Conservation (phyloP, 2,329 filamentous ascomycete species). For the Pseudodiploospora longispora region DNA sequence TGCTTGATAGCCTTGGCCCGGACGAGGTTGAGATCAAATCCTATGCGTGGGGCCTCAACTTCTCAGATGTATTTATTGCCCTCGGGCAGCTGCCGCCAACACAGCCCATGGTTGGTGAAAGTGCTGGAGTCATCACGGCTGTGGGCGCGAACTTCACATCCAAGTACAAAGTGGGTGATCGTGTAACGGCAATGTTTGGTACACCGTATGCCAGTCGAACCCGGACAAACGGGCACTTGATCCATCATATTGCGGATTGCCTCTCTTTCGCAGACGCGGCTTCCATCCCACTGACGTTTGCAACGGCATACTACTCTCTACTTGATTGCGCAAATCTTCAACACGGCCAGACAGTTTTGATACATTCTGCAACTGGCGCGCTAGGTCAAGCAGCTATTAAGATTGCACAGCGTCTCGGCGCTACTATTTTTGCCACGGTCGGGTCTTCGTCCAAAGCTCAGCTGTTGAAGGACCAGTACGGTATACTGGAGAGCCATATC, state of each 20-base stretch:
- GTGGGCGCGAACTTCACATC: constrained; percentile 19
- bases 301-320: background rate
- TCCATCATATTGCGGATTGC: background rate
- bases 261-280: background rate
- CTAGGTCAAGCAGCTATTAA: background rate
- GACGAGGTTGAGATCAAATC: constrained; percentile 10
- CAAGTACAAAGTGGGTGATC: constrained; percentile 11
- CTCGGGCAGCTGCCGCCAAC: constrained; percentile 9
- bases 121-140: constrained; percentile 19
- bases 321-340: background rate
- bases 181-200: background rate
- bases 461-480: background rate
- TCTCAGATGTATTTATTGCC: constrained; percentile 12
- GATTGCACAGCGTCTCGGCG: background rate
- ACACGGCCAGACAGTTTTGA: background rate
- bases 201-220: too few relatives aligned
- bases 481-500: constrained; percentile 2
- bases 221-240: background rate
- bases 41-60: constrained; percentile 1
- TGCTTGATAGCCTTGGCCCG: constrained; percentile 1
- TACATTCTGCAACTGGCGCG: background rate
- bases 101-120: constrained; percentile 18
- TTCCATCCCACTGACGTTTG: background rate
- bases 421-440: constrained; percentile 1
- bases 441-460: constrained; percentile 1